Percentiles rank a stretch among this genome's conserved stretches.
These are phyloP conservation scores for Agrostemma githago DNA, from an alignment of 148 eudicot genomes.

Conservation along the genomic window DNA sequence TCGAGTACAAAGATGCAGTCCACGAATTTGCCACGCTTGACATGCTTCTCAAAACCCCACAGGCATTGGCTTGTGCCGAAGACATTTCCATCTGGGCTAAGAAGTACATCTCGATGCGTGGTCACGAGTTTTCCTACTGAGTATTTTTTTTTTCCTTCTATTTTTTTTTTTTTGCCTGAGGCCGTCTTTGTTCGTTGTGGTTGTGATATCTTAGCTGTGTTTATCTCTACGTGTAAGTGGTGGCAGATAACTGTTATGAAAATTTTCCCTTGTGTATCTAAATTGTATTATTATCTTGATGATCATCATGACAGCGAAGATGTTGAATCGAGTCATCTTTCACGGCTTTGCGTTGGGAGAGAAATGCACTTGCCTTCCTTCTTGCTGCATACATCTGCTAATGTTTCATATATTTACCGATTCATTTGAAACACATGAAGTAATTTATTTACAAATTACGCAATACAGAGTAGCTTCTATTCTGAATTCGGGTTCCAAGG, in stretches of 20 bases:
- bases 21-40: slow-evolving; percentile 96
- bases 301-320: neutral
- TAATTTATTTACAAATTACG: too few relatives aligned
- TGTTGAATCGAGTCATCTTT: neutral
- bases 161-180: neutral
- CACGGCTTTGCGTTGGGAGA: neutral
- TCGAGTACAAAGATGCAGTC: slow-evolving; percentile 91
- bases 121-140: slow-evolving; percentile 92
- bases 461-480: too few relatives aligned
- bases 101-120: slow-evolving; percentile 81
- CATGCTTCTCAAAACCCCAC: slow-evolving; percentile 89
- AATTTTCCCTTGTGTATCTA: slow-evolving; percentile 4
- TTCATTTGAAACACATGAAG: neutral
- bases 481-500: too few relatives aligned
- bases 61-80: slow-evolving; percentile 91
- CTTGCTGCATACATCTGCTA: neutral
- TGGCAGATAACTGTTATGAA: neutral
- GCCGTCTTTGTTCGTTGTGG: neutral
- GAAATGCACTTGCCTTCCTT: neutral
- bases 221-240: neutral
- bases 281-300: neutral
- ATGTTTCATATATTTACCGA: neutral
- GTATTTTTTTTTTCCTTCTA: slow-evolving; percentile 8
- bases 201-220: slow-evolving; percentile 1
- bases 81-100: slow-evolving; percentile 97